Conservation (phyloP, 2,329 filamentous ascomycete genomes). For the Phaeomoniella chlamydospora region DNA sequence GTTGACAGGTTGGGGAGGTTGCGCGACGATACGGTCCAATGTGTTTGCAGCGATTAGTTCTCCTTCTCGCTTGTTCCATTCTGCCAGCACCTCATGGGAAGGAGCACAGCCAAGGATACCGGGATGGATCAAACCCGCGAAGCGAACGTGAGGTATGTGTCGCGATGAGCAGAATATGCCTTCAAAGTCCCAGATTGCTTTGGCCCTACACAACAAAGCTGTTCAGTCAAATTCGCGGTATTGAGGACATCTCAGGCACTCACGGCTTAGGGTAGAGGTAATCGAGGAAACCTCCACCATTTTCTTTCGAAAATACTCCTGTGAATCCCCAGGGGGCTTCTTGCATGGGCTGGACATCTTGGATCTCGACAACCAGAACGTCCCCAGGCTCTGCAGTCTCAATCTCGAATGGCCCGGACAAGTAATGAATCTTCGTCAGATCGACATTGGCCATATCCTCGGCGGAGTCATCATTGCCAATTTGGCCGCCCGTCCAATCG, state of each 20-base stretch:
- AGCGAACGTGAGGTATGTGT: slow-evolving; percentile 76
- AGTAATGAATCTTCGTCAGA: slow-evolving; percentile 70
- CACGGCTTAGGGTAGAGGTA: slow-evolving; percentile 74
- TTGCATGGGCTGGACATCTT: slow-evolving; percentile 80
- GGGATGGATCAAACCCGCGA: slow-evolving; percentile 79
- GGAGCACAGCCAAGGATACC: slow-evolving; percentile 86
- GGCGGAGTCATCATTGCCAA: slow-evolving; percentile 77
- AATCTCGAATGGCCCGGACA: slow-evolving; percentile 79
- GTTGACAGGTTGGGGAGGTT: slow-evolving; percentile 58
- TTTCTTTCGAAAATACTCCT: slow-evolving; percentile 62
- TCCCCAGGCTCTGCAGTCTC: slow-evolving; percentile 75
- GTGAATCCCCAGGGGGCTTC: slow-evolving; percentile 85
- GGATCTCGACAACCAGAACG: slow-evolving; percentile 74
- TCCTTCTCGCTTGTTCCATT: slow-evolving; percentile 73
- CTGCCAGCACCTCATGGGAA: slow-evolving; percentile 58
- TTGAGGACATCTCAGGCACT: no score
- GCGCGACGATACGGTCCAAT: slow-evolving; percentile 57
- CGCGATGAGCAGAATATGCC: slow-evolving; percentile 70
- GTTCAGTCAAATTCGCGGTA: no score
- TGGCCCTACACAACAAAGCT: slow-evolving; percentile 35
- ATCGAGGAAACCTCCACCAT: slow-evolving; percentile 80
- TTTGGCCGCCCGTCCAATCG: slow-evolving; percentile 68
- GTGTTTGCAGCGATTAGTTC: slow-evolving; percentile 59
- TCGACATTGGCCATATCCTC: slow-evolving; percentile 78
- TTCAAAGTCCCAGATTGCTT: slow-evolving; percentile 66